Percentiles rank a stretch among this genome's conserved stretches.
These are phyloP conservation scores for Sporisorium scitamineum DNA, from an alignment of 1,284 basidiomycete genomes.

Conservation along the genomic window DNA sequence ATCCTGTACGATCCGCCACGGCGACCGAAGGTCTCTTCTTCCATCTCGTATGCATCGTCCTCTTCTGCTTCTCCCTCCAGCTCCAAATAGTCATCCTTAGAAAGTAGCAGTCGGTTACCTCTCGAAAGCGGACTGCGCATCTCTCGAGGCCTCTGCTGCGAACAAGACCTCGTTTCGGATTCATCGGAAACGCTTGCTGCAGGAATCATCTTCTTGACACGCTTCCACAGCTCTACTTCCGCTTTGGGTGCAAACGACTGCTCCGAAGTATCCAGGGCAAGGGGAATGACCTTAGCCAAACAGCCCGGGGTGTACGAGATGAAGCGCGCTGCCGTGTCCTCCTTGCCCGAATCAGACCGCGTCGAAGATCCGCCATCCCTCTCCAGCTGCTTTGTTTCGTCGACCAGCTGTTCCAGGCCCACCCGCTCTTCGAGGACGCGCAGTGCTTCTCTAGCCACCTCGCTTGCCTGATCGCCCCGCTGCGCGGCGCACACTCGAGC, in stretches of 20 bases:
- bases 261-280: conserved; percentile 30
- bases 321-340: conserved; percentile 18
- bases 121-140: conserved; percentile 1
- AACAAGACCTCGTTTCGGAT: neutral
- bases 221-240: conserved; percentile 42
- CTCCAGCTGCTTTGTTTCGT: neutral
- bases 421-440: conserved; percentile 15
- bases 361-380: neutral
- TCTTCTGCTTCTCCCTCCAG: conserved; percentile 25
- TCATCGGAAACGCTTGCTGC: neutral
- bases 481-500: conserved; percentile 11
- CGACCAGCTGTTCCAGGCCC: conserved; percentile 16
- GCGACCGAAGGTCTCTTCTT: neutral
- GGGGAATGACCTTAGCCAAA: conserved; percentile 8
- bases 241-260: conserved; percentile 32
- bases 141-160: neutral
- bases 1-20: conserved; percentile 12
- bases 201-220: conserved; percentile 18
- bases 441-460: conserved; percentile 37
- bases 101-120: conserved; percentile 22
- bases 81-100: conserved; percentile 31
- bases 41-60: conserved; percentile 1
- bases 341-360: neutral
- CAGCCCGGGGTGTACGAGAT: neutral
- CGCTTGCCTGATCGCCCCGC: neutral